Evolutionary conservation across 306 rosid genomes (phyloP).

Genomic region (Quercus agrifolia): DNA sequence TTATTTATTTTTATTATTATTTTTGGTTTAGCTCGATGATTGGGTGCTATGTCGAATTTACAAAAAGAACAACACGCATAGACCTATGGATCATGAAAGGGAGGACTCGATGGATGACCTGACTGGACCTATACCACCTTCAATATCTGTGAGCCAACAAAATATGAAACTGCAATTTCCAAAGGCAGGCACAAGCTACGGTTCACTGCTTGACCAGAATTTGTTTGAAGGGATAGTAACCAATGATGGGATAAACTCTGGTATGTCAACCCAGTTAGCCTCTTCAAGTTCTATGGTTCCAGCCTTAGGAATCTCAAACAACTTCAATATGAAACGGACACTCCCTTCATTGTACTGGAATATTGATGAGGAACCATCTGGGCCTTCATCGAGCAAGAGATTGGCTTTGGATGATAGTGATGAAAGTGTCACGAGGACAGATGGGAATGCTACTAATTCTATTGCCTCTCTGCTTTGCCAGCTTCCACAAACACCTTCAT

Average conservation of each 20-base stretch:
- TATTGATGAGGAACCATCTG: slow-evolving; percentile 28
- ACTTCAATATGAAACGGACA: slow-evolving; percentile 43
- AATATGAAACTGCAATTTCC: slow-evolving; percentile 50
- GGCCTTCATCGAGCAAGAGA: slow-evolving; percentile 46
- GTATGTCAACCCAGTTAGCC: slow-evolving; percentile 19
- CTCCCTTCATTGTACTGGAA: slow-evolving; percentile 59
- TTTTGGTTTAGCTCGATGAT: slow-evolving; percentile 64
- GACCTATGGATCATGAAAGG: slow-evolving; percentile 53
- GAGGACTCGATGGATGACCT: slow-evolving; percentile 59
- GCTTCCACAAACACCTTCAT: slow-evolving; percentile 64
- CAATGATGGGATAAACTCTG: slow-evolving; percentile 13
- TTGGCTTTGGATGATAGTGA: slow-evolving; percentile 40
- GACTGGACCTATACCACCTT: slow-evolving; percentile 44
- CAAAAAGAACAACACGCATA: slow-evolving; percentile 72
- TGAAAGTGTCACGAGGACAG: slow-evolving; percentile 28
- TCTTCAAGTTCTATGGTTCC: slow-evolving; percentile 23
- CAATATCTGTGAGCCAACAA: slow-evolving; percentile 36
- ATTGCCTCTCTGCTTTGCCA: slow-evolving; percentile 62
- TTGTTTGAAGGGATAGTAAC: slow-evolving; percentile 45
- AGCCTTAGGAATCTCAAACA: slow-evolving; percentile 26
- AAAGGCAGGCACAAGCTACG: slow-evolving; percentile 40
- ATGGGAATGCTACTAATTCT: slow-evolving; percentile 36
- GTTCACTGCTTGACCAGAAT: slow-evolving; percentile 43
- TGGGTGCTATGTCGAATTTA: slow-evolving; percentile 97
- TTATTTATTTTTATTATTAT: background rate